Evolutionary conservation across 129 eudicot species (phyloP).

Genomic region (Chrysanthemum makinoi): DNA sequence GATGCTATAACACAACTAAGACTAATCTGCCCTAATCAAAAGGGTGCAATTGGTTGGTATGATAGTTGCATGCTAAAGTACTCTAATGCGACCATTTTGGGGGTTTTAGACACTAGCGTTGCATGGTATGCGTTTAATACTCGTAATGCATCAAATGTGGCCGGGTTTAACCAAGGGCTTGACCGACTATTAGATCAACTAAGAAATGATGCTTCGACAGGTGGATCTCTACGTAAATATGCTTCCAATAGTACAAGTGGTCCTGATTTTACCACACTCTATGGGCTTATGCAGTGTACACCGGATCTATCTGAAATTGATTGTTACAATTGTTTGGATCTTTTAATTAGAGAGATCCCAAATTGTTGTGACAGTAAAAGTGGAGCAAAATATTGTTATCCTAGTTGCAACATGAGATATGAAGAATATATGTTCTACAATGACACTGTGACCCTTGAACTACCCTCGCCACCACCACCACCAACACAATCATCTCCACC

Average conservation of each 20-base stretch:
- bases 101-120: background rate
- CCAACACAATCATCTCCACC: background rate
- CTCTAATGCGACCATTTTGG: constrained; percentile 29
- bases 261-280: constrained; percentile 28
- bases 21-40: constrained; percentile 28
- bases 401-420: constrained; percentile 50
- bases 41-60: constrained; percentile 32
- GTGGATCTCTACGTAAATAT: constrained; percentile 30
- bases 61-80: constrained; percentile 47
- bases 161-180: constrained; percentile 23
- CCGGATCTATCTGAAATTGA: constrained; percentile 42
- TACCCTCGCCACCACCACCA: constrained; percentile 18
- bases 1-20: background rate
- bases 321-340: constrained; percentile 40
- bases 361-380: constrained; percentile 19
- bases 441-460: constrained; percentile 6
- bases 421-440: constrained; percentile 27
- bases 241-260: constrained; percentile 24
- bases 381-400: constrained; percentile 35
- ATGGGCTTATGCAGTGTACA: constrained; percentile 52
- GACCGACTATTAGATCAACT: constrained; percentile 32
- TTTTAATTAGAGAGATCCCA: constrained; percentile 16
- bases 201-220: constrained; percentile 29
- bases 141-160: constrained; percentile 12
- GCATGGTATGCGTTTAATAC: background rate